A percentile compares a stretch with the other conserved stretches of the same genome.
phyloP scores from a whole-genome alignment of 345 rosid genomes.

The Dipteronia dyeriana region DNA sequence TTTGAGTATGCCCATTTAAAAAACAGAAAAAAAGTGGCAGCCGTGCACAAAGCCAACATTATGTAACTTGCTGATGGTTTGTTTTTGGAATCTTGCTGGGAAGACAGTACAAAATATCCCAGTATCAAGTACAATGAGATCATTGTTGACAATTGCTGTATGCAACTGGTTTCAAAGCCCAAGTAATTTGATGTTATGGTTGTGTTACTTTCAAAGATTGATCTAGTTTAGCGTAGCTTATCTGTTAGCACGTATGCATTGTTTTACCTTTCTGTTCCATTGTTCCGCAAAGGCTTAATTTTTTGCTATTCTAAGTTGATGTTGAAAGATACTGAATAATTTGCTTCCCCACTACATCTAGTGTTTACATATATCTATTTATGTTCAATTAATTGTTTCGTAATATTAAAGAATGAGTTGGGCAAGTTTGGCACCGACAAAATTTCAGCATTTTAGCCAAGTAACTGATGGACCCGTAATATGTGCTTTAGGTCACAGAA shows the following conservation, averaged over 20 bases:
- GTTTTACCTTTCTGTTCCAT: not conserved
- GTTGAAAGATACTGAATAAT: too few relatives aligned
- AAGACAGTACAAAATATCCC: slow-evolving; percentile 75
- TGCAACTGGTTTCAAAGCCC: slow-evolving; percentile 95
- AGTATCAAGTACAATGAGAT: slow-evolving; percentile 83
- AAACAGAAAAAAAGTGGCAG: slow-evolving; percentile 86
- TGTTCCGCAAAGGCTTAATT: too few relatives aligned
- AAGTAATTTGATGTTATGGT: slow-evolving; percentile 99
- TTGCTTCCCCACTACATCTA: not conserved
- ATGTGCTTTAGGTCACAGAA: slow-evolving; percentile 75
- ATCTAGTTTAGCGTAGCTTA: not conserved
- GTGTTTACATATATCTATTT: not conserved
- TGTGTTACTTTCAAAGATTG: slow-evolving; percentile 9
- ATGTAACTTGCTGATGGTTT: slow-evolving; percentile 97
- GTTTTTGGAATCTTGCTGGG: slow-evolving; percentile 91
- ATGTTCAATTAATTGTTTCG: not conserved
- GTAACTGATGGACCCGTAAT: not conserved
- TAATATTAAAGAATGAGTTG: too few relatives aligned
- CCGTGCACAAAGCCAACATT: slow-evolving; percentile 96
- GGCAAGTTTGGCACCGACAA: too few relatives aligned
- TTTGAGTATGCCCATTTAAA: slow-evolving; percentile 93
- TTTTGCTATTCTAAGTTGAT: too few relatives aligned
- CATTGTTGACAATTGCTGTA: slow-evolving; percentile 93
- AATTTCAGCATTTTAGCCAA: not conserved
- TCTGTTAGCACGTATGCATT: not conserved